Percentiles rank a stretch among this genome's conserved stretches.
Conservation (phyloP, 768 basidiomycete species). For the Rhizopogon vinicolor region DNA sequence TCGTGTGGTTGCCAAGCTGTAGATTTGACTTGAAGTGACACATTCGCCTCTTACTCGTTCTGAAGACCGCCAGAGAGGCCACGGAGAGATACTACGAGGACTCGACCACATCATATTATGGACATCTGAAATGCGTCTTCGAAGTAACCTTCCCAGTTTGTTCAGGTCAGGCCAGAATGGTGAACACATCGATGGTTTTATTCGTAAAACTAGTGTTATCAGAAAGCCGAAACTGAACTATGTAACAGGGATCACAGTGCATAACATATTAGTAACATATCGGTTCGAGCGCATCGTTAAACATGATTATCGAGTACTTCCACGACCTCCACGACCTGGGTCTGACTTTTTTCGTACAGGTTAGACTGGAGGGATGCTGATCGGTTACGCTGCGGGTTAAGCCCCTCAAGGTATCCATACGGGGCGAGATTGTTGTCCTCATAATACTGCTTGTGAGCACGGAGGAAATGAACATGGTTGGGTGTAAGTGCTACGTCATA, state of each 20-base stretch:
- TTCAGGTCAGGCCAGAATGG: not conserved
- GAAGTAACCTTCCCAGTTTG: not conserved
- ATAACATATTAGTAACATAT: too few species aligned
- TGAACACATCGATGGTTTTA: not conserved
- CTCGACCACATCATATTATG: too few species aligned
- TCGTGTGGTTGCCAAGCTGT: slow-evolving; percentile 4
- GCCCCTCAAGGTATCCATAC: slow-evolving; percentile 14
- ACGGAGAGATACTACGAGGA: too few species aligned
- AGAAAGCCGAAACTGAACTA: not conserved
- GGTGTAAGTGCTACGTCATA: slow-evolving; percentile 17
- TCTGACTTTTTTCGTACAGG: slow-evolving; percentile 6
- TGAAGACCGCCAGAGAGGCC: too few species aligned
- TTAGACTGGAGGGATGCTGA: slow-evolving; percentile 2
- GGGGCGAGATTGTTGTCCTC: slow-evolving; percentile 22
- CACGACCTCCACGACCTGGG: not conserved
- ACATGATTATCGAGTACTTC: slow-evolving; percentile 4
- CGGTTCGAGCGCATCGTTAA: not conserved
- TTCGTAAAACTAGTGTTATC: not conserved
- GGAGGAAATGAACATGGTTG: slow-evolving; percentile 15
- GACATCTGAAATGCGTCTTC: not conserved
- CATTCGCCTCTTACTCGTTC: too few species aligned
- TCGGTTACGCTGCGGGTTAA: slow-evolving; percentile 1
- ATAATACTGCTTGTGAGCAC: slow-evolving; percentile 16
- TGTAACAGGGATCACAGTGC: not conserved
- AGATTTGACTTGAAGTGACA: not conserved